Evolutionary conservation across 371 early-diverging fungal species (phyloP).

Genomic region (Cokeromyces recurvatus): DNA sequence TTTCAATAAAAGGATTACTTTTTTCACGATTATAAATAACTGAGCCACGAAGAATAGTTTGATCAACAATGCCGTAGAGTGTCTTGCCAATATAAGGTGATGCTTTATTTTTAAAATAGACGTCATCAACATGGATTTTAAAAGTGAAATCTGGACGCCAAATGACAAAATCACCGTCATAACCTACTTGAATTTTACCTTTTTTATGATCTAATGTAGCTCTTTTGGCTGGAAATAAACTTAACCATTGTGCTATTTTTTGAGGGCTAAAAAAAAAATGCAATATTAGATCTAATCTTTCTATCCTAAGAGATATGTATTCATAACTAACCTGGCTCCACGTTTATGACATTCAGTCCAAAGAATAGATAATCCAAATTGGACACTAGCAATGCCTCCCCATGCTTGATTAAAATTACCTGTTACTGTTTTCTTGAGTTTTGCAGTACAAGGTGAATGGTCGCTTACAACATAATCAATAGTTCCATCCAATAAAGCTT

Average conservation of each 20-base stretch:
- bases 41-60: constrained; percentile 72
- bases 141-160: constrained; percentile 70
- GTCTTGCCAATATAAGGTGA: constrained; percentile 69
- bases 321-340: constrained; percentile 49
- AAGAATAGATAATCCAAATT: constrained; percentile 73
- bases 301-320: no score
- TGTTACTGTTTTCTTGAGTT: constrained; percentile 61
- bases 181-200: constrained; percentile 61
- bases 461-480: constrained; percentile 83
- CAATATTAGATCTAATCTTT: background rate
- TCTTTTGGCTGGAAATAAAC: constrained; percentile 61
- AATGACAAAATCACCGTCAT: constrained; percentile 75
- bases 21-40: constrained; percentile 45
- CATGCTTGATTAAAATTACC: constrained; percentile 79
- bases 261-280: constrained; percentile 39
- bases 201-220: constrained; percentile 60
- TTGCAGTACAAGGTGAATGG: constrained; percentile 80
- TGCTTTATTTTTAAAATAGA: constrained; percentile 79
- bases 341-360: constrained; percentile 77
- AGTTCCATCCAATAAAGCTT: constrained; percentile 70
- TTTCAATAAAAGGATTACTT: constrained; percentile 4
- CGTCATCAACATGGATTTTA: constrained; percentile 46
- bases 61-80: constrained; percentile 62
- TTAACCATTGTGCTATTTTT: constrained; percentile 62
- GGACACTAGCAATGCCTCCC: constrained; percentile 85